phyloP scores from a whole-genome alignment of 768 basidiomycete genomes.

The Filobasidium wieringae region DNA sequence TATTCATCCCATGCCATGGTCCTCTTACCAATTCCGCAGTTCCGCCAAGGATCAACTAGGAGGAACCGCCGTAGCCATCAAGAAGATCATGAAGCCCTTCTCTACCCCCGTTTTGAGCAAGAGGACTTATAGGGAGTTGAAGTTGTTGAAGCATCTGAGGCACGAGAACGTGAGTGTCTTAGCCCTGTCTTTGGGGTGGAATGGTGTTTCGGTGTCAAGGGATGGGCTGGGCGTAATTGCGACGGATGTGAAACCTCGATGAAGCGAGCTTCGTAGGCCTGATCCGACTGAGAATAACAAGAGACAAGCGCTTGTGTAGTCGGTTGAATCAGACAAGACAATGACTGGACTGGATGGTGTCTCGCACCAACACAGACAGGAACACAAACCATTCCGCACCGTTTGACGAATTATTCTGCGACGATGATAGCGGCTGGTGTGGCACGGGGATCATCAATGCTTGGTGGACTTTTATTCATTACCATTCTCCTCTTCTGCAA shows the following conservation, averaged over 20 bases:
- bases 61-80: conserved; percentile 87
- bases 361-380: no score
- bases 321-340: no score
- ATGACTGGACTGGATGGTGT: no score
- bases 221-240: background rate
- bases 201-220: background rate
- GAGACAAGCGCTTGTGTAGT: no score
- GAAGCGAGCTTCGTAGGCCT: background rate
- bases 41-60: conserved; percentile 93
- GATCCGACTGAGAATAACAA: no score
- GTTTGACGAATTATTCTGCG: no score
- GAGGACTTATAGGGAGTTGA: conserved; percentile 93
- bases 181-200: background rate
- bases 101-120: conserved; percentile 91
- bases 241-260: background rate
- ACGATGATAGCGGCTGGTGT: background rate
- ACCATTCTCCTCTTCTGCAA: background rate
- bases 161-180: conserved; percentile 73
- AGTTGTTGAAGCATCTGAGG: conserved; percentile 94
- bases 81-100: conserved; percentile 99
- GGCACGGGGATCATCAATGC: background rate
- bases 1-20: background rate
- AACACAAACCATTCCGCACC: no score
- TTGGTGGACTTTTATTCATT: background rate
- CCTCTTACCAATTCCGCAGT: conserved; percentile 41